Percentiles rank a stretch among this genome's conserved stretches.
Conservation (phyloP, 108 stramenopile genomes). For the Epithemia pelagica region DNA sequence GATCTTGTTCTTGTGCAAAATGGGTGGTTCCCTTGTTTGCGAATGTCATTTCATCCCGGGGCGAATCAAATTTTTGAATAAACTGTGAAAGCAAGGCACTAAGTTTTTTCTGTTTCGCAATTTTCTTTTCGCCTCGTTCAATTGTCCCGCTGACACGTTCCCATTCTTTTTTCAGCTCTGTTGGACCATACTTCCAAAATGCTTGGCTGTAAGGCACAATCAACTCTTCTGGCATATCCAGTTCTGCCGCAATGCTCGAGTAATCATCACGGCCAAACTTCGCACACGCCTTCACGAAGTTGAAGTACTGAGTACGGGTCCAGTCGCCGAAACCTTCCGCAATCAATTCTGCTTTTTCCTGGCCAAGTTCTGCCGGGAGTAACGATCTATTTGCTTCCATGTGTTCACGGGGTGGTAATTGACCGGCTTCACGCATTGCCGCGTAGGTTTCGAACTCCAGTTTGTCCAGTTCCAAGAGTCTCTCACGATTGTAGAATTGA, state of each 20-base stretch:
- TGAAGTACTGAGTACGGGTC: conserved; percentile 85
- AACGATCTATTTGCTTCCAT: conserved; percentile 47
- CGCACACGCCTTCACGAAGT: conserved; percentile 86
- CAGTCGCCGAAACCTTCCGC: conserved; percentile 90
- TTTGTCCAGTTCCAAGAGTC: conserved; percentile 75
- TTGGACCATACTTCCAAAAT: conserved; percentile 78
- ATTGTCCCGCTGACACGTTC: conserved; percentile 65
- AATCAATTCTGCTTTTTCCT: conserved; percentile 81
- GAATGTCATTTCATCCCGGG: conserved; percentile 79
- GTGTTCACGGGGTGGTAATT: conserved; percentile 57
- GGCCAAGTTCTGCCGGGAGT: conserved; percentile 61
- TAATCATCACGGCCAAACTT: conserved; percentile 89
- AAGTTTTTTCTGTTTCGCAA: conserved; percentile 66
- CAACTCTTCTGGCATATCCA: conserved; percentile 80
- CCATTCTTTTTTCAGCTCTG: conserved; percentile 81
- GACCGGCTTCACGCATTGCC: conserved; percentile 63
- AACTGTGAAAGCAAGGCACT: conserved; percentile 63
- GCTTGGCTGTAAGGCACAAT: conserved; percentile 81
- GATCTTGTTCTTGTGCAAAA: conserved; percentile 82
- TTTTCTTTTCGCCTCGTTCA: conserved; percentile 79
- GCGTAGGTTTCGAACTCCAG: conserved; percentile 74
- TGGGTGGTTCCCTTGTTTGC: conserved; percentile 85
- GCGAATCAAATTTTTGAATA: conserved; percentile 72
- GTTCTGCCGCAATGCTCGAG: conserved; percentile 69
- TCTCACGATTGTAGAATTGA: conserved; percentile 89